Base-by-base conservation (phyloP, 371 early-diverging fungal species). In the Entomophthora muscae region DNA sequence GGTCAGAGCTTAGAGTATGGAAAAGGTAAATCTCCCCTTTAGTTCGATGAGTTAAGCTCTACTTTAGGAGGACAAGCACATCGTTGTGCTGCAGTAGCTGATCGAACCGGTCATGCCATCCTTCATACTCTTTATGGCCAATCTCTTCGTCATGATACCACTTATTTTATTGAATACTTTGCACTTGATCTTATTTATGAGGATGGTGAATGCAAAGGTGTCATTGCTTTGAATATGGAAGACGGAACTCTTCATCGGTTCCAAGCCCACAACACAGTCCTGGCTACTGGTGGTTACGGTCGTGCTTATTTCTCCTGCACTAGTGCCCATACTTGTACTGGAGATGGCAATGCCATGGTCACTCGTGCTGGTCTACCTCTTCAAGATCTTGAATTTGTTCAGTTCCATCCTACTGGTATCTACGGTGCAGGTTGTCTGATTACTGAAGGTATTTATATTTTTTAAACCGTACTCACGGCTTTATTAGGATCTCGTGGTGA, bases 231-330 rank as follows among this genome's bases (percentile, higher is more conserved):
- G 56, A 91, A 89, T 81, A 88, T 92, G 89, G 96, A 97, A 77
- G 98, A 97, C 70, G 96, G 96, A 67, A 90, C 95, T 13, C 75
- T 95, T 65, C 96, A 96, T 79, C 88, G 97, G 62, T 94, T 97
- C 84, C 87, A 90, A 66, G 79, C 97, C n/a, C 94, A 95, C 79
- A 89, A 93, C 80, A 95, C 95, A 33, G 93, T 97, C 26, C 79
- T 98, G 60, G 98, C 98, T 60, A 98, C 98, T 26, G 98, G 98
- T 69, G 98, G 98, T 68, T 96, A 96, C 78, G 98, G 98, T 61
- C 89, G 96, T 66, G 91, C 98, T 57, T 97, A 93, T 82, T 97
- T 97, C 81, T 94, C 95, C 53, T 93, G 93, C 78, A 97, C 98
- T 22, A 91, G 91, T 63, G 96, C 97, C 58, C 98, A 97, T 79